Base-by-base conservation (phyloP, 345 rosid species). In the Bruguiera gymnorhiza region DNA sequence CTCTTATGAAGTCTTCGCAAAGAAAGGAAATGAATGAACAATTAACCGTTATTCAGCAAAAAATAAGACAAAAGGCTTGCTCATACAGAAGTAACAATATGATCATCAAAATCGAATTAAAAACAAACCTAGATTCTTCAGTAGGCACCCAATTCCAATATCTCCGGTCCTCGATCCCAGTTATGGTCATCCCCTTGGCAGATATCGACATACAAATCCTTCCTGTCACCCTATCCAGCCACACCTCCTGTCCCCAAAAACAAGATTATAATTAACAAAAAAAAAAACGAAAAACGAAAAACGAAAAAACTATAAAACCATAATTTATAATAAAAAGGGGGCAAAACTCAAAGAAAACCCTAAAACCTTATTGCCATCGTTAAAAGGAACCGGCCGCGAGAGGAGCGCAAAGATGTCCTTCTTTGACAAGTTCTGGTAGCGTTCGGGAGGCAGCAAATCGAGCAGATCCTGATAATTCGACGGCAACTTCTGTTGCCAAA, bases 111-210 rank as follows among this genome's bases (percentile, higher is more conserved):
- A 29, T 46, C 27, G 59, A 24, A 68, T 20, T 21, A 10, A 69
- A 66, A 70, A 65, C 74, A 6, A 70, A 94, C 98, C 98, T 91
- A 66, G 98, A 91, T 76, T 94, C 98, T 83, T 89, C 97, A 6
- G 97, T 94, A 4, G 90, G 83, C 68, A 88, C 69, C 98, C 96
- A 89, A 78, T 82, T 94, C 98, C 98, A 94, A 72, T 94, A 94
- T 82, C 98, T 88, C 62, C 97, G 81, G 61, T 94, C 98, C 39
- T 91, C 97, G 31, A 94, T 91, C 34, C 97, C 97, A 2, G 98
- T 94, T n/a, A 94, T 88, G 4, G 89, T 81, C 97, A 94, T 87
- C 62, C 89, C 96, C 80, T 78, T 91, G 0, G 98, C 95, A 2
- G 97, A 88, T 71, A 94, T 84, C 0, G 95, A 87, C 96, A 94